These are phyloP conservation scores for Madurella fahalii DNA, from an alignment of 2,329 filamentous ascomycete genomes.

Conservation along the genomic window DNA sequence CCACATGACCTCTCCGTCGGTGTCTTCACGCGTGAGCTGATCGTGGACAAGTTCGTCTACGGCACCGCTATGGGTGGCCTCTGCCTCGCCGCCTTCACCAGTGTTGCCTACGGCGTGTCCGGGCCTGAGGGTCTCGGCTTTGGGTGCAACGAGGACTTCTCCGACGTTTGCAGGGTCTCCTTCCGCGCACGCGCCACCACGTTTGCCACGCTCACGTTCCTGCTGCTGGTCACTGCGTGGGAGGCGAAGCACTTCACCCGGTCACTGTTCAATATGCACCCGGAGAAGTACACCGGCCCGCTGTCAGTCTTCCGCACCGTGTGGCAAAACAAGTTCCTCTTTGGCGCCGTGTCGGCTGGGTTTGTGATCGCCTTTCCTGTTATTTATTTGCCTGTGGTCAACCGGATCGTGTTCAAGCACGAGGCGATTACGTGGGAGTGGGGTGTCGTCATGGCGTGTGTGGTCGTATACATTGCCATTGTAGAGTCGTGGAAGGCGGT, in stretches of 20 bases:
- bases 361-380: constrained; percentile 59
- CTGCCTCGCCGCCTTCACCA: constrained; percentile 57
- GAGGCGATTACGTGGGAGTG: constrained; percentile 67
- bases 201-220: constrained; percentile 65
- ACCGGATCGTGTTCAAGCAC: constrained; percentile 65
- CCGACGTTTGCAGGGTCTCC: constrained; percentile 49
- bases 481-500: constrained; percentile 66
- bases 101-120: constrained; percentile 50
- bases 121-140: constrained; percentile 47
- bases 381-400: constrained; percentile 65
- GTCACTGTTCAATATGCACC: constrained; percentile 65
- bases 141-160: constrained; percentile 55
- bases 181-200: constrained; percentile 65
- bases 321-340: constrained; percentile 64
- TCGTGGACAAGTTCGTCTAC: constrained; percentile 64
- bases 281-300: constrained; percentile 45
- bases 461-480: constrained; percentile 57
- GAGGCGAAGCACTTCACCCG: constrained; percentile 68
- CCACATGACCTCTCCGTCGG: constrained; percentile 58
- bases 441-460: constrained; percentile 60
- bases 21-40: constrained; percentile 61
- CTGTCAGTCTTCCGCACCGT: constrained; percentile 56
- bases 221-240: constrained; percentile 66
- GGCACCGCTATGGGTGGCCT: constrained; percentile 60
- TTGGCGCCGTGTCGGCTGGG: constrained; percentile 59